Percentiles rank a stretch among this genome's conserved stretches.
Conservation (phyloP, 176 grass and related monocot genomes). For the Paspalum notatum region DNA sequence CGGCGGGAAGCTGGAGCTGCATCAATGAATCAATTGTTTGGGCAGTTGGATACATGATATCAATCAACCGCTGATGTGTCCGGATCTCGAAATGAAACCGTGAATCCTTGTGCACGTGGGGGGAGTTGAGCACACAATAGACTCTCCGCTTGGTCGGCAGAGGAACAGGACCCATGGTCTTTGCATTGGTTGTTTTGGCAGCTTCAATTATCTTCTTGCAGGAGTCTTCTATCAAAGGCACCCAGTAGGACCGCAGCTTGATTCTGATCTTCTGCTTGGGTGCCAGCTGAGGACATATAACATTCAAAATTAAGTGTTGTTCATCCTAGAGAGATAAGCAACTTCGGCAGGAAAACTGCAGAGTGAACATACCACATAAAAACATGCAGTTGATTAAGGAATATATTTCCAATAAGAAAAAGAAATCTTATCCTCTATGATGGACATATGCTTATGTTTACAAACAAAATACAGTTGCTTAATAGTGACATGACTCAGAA, state of each 20-base stretch:
- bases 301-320: conserved; percentile 9
- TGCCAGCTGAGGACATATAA: conserved; percentile 55
- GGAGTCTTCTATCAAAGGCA: conserved; percentile 79
- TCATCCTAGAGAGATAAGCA: conserved; percentile 24
- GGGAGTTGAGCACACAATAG: conserved; percentile 96
- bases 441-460: neutral
- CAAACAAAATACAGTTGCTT: neutral
- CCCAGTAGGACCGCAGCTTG: conserved; percentile 96
- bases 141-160: conserved; percentile 80
- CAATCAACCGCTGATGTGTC: conserved; percentile 87
- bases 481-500: neutral
- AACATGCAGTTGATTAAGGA: conserved; percentile 22
- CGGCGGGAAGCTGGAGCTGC: conserved; percentile 93
- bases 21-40: conserved; percentile 94
- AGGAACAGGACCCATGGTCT: conserved; percentile 90
- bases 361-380: conserved; percentile 20
- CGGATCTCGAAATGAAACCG: conserved; percentile 96
- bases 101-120: conserved; percentile 96
- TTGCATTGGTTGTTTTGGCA: conserved; percentile 85
- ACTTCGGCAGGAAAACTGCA: neutral
- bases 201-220: conserved; percentile 96
- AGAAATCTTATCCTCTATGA: neutral
- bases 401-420: neutral
- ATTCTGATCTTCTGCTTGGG: conserved; percentile 94
- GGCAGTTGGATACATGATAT: conserved; percentile 92